Evolutionary conservation across 2,329 filamentous ascomycete species (phyloP).

Genomic region (Microsporum canis): DNA sequence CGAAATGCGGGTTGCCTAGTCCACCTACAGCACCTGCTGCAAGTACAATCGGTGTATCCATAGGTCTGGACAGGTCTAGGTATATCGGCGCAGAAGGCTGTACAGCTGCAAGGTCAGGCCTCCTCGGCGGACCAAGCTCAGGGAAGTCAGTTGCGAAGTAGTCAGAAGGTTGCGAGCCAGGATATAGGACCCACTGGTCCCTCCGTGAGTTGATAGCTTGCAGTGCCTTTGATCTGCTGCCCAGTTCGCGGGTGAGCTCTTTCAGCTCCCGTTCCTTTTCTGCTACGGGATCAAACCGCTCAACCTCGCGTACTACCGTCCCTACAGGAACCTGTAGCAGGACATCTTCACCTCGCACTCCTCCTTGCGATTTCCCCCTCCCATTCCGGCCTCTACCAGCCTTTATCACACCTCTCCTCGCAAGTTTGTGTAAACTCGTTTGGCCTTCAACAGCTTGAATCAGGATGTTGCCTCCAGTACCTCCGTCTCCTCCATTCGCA

Average conservation of each 20-base stretch:
- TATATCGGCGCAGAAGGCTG: slow-evolving; percentile 64
- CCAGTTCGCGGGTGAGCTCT: slow-evolving; percentile 21
- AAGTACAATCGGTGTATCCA: slow-evolving; percentile 71
- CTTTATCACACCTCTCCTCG: slow-evolving; percentile 54
- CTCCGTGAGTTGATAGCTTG: slow-evolving; percentile 37
- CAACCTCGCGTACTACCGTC: slow-evolving; percentile 75
- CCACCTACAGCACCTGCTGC: slow-evolving; percentile 82
- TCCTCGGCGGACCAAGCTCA: slow-evolving; percentile 43
- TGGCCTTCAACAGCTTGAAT: slow-evolving; percentile 87
- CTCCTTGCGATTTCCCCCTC: slow-evolving; percentile 42
- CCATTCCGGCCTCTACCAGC: slow-evolving; percentile 37
- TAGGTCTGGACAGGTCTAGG: slow-evolving; percentile 63
- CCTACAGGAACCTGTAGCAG: slow-evolving; percentile 86
- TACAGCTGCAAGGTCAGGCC: slow-evolving; percentile 48
- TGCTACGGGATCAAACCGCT: slow-evolving; percentile 62
- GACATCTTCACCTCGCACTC: slow-evolving; percentile 73
- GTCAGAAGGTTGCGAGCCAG: slow-evolving; percentile 63
- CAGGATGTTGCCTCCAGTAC: slow-evolving; percentile 81
- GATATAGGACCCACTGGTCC: slow-evolving; percentile 78
- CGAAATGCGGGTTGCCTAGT: slow-evolving; percentile 86
- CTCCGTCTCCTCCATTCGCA: slow-evolving; percentile 88
- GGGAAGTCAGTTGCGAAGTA: slow-evolving; percentile 51
- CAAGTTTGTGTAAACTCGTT: slow-evolving; percentile 85
- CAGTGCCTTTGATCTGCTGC: slow-evolving; percentile 32
- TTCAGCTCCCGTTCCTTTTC: slow-evolving; percentile 45